phyloP scores from a whole-genome alignment of 148 eudicot species.

The Suaeda aralocaspica region DNA sequence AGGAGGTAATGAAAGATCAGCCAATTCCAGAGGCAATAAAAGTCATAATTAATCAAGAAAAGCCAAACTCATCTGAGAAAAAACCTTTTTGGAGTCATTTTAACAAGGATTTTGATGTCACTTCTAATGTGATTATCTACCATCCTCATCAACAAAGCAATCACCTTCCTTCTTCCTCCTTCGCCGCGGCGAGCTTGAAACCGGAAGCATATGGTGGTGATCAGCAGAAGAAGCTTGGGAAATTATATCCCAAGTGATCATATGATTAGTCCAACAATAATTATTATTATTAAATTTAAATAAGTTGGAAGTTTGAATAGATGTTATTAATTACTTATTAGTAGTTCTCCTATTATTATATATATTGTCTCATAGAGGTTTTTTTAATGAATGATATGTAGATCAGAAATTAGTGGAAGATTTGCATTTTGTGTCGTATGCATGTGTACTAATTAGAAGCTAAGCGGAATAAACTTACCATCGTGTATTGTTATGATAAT shows the following conservation, averaged over 20 bases:
- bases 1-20: conserved; percentile 29
- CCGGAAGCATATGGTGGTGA: background rate
- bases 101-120: conserved; percentile 32
- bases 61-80: background rate
- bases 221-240: background rate
- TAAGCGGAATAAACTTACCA: too few species aligned
- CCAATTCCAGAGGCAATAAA: conserved; percentile 37
- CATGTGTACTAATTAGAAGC: too few species aligned
- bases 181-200: background rate
- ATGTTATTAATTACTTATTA: too few species aligned
- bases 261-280: too few species aligned
- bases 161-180: background rate
- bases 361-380: too few species aligned
- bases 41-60: conserved; percentile 26
- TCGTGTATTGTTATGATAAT: too few species aligned
- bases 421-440: too few species aligned
- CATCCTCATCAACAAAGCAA: conserved; percentile 22
- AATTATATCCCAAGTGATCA: background rate
- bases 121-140: conserved; percentile 33
- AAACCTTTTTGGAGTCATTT: conserved; percentile 24
- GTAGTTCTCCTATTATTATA: too few species aligned
- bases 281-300: too few species aligned
- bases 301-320: too few species aligned
- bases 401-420: too few species aligned
- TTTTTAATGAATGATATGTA: too few species aligned